phyloP scores from a whole-genome alignment of 164 flowering plant species.

The Chimonanthus praecox region DNA sequence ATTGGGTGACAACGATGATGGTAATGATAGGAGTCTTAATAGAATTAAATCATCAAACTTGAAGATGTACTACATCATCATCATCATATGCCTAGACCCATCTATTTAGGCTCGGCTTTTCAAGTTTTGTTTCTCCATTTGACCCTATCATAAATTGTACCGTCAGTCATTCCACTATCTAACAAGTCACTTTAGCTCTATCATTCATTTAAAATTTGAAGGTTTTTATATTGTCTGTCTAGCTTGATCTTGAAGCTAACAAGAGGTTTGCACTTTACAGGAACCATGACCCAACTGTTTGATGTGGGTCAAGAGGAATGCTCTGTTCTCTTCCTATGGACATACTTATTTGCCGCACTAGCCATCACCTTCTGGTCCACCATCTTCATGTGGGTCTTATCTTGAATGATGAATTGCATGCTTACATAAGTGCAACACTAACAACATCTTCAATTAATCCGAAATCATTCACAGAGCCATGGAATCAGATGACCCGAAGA shows the following conservation, averaged over 20 bases:
- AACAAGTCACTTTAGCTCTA: not conserved
- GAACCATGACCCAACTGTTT: slow-evolving; percentile 80
- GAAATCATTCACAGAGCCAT: not conserved
- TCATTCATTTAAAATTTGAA: not conserved
- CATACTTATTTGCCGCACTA: slow-evolving; percentile 66
- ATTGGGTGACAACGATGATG: too few species aligned
- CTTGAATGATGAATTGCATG: slow-evolving; percentile 9
- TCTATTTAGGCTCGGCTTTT: too few species aligned
- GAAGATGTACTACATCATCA: too few species aligned
- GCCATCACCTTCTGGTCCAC: slow-evolving; percentile 82
- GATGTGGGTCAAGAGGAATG: slow-evolving; percentile 86
- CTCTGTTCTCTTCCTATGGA: slow-evolving; percentile 75
- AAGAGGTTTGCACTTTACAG: slow-evolving; percentile 23
- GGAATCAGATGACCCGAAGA: not conserved
- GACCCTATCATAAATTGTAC: too few species aligned
- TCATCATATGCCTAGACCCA: too few species aligned
- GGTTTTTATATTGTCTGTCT: not conserved
- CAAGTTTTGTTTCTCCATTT: too few species aligned
- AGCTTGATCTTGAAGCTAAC: not conserved
- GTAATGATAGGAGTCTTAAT: too few species aligned
- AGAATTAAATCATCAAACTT: too few species aligned
- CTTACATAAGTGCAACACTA: not conserved
- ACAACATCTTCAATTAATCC: not conserved
- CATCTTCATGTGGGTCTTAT: slow-evolving; percentile 56
- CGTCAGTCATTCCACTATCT: too few species aligned